Conservation (phyloP, 2,329 filamentous ascomycete species). For the Phyllosticta citrichinensis region DNA sequence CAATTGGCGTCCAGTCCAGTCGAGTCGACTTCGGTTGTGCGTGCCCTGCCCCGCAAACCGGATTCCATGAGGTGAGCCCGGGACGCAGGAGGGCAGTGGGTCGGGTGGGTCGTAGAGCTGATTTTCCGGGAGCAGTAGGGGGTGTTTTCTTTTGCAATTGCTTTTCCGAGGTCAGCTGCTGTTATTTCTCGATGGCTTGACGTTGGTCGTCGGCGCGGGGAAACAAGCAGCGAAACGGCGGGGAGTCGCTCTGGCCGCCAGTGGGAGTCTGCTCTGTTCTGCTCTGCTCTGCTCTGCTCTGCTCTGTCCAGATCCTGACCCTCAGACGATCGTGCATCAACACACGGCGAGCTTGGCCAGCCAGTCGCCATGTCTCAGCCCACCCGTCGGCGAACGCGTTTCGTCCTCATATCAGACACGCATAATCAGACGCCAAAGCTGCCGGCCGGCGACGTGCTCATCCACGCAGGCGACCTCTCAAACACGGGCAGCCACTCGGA, state of each 20-base stretch:
- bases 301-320: no score
- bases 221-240: neutral
- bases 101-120: neutral
- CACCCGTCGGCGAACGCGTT: constrained; percentile 41
- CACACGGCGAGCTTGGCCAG: no score
- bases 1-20: neutral
- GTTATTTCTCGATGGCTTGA: neutral
- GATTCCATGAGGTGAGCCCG: neutral
- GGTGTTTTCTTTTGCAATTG: neutral
- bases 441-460: constrained; percentile 61
- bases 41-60: neutral
- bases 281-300: no score
- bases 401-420: constrained; percentile 70
- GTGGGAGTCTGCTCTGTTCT: neutral
- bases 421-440: constrained; percentile 57
- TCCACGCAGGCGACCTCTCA: constrained; percentile 68
- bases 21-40: neutral
- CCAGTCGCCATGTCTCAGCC: neutral
- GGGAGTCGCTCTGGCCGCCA: neutral
- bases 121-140: neutral
- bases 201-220: neutral
- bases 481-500: constrained; percentile 55
- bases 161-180: neutral
- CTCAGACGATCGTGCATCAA: neutral
- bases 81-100: neutral